phyloP scores from a whole-genome alignment of 2,329 filamentous ascomycete species.

The Colletotrichum tropicicola region DNA sequence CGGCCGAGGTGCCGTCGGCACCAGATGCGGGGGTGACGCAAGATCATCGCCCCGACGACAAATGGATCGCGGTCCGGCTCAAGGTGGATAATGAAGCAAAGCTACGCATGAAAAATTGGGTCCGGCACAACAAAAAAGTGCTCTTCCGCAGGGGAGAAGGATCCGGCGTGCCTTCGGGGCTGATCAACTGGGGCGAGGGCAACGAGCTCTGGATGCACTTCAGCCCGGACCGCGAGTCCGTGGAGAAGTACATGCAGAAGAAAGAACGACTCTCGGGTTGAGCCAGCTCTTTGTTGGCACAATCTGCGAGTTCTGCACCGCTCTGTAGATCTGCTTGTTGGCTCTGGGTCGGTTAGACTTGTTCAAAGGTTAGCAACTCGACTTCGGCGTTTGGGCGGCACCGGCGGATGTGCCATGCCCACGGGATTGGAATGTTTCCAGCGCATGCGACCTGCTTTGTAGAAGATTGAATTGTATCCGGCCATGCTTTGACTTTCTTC shows the following conservation, averaged over 20 bases:
- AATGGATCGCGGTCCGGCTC: slow-evolving; percentile 66
- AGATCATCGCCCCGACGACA: slow-evolving; percentile 63
- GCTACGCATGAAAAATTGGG: slow-evolving; percentile 54
- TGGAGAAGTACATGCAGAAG: slow-evolving; percentile 32
- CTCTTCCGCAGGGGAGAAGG: slow-evolving; percentile 38
- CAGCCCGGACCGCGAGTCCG: slow-evolving; percentile 35
- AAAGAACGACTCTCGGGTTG: not conserved
- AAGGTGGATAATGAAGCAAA: slow-evolving; percentile 67
- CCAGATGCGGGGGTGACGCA: slow-evolving; percentile 55
- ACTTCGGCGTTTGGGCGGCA: not conserved
- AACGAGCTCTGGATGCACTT: slow-evolving; percentile 44
- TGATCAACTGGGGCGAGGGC: slow-evolving; percentile 40
- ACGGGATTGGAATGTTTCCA: not conserved
- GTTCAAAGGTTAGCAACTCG: not conserved
- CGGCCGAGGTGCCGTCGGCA: slow-evolving; percentile 35
- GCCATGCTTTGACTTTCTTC: not conserved
- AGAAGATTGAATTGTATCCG: not conserved
- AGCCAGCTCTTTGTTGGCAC: not conserved
- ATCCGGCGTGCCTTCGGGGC: slow-evolving; percentile 39
- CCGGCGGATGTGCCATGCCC: not conserved
- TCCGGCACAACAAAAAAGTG: slow-evolving; percentile 45
- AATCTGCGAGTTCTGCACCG: not conserved
- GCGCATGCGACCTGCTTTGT: not conserved
- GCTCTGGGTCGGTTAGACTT: not conserved
- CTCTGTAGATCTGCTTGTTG: not conserved